phyloP scores from a whole-genome alignment of 2,329 filamentous ascomycete genomes.

The Neofusicoccum sp. region DNA sequence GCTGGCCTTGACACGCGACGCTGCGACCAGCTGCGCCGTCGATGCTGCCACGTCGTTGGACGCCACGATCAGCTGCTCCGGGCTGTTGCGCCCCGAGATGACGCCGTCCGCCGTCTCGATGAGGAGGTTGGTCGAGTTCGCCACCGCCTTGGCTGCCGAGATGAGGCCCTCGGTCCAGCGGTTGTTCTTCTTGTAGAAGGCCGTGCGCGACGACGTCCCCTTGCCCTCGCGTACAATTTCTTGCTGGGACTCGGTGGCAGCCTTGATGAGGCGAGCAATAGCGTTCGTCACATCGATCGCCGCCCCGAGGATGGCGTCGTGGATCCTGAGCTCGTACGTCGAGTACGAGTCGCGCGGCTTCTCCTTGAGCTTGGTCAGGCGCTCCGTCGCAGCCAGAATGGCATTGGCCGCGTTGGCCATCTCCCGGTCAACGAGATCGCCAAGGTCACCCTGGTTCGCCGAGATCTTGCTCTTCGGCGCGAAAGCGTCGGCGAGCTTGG shows the following conservation, averaged over 20 bases:
- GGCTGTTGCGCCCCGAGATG: slow-evolving; percentile 84
- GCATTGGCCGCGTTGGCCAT: slow-evolving; percentile 91
- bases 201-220: slow-evolving; percentile 80
- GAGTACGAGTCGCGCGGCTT: slow-evolving; percentile 95
- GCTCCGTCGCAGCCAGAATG: slow-evolving; percentile 86
- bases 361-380: slow-evolving; percentile 87
- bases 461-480: slow-evolving; percentile 84
- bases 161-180: slow-evolving; percentile 98
- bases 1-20: slow-evolving; percentile 91
- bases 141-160: slow-evolving; percentile 94
- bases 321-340: slow-evolving; percentile 93
- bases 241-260: slow-evolving; percentile 86
- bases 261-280: slow-evolving; percentile 91
- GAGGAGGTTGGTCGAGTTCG: slow-evolving; percentile 86
- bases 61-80: slow-evolving; percentile 95
- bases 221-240: slow-evolving; percentile 94
- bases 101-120: slow-evolving; percentile 98
- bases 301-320: slow-evolving; percentile 91
- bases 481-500: slow-evolving; percentile 88
- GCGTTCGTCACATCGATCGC: slow-evolving; percentile 91
- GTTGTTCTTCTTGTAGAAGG: slow-evolving; percentile 99
- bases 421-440: slow-evolving; percentile 89
- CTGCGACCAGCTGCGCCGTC: slow-evolving; percentile 93
- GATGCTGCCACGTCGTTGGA: slow-evolving; percentile 96
- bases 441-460: slow-evolving; percentile 77